Conservation (phyloP, 2,329 filamentous ascomycete genomes). For the Monosporascus cannonballus region DNA sequence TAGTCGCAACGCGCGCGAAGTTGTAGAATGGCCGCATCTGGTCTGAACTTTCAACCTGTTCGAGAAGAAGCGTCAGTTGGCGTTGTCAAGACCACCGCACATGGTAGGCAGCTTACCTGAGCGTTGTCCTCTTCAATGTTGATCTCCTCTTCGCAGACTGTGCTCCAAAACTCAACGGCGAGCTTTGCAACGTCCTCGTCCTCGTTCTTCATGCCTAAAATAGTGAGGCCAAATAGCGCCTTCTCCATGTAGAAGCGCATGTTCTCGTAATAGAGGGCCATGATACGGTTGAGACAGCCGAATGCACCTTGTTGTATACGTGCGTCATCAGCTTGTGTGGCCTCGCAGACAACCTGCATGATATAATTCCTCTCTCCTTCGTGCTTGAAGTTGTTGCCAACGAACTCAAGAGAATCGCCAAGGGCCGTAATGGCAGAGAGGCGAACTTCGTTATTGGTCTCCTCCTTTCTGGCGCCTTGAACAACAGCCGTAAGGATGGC, state of each 20-base stretch:
- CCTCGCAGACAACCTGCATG: constrained; percentile 99
- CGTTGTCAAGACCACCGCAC: constrained; percentile 1
- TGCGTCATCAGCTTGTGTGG: constrained; percentile 85
- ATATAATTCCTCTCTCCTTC: constrained; percentile 99
- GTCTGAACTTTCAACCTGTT: constrained; percentile 62
- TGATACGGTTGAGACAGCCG: constrained; percentile 96
- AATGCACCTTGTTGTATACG: constrained; percentile 95
- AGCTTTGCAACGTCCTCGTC: constrained; percentile 98
- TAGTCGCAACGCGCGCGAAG: constrained; percentile 87
- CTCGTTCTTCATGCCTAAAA: constrained; percentile 96
- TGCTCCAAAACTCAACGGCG: constrained; percentile 99
- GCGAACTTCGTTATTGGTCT: constrained; percentile 84
- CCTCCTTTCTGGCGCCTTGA: constrained; percentile 94
- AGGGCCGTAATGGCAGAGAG: constrained; percentile 89
- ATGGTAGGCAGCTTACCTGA: constrained; percentile 45
- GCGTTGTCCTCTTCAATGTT: constrained; percentile 96
- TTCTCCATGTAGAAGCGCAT: constrained; percentile 99
- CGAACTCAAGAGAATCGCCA: constrained; percentile 94
- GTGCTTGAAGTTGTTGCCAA: constrained; percentile 97
- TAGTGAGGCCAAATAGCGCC: constrained; percentile 93
- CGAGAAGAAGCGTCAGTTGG: constrained; percentile 1
- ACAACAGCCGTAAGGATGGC: constrained; percentile 97
- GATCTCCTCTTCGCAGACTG: constrained; percentile 98
- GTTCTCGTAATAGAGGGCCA: constrained; percentile 98
- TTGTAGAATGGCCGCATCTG: constrained; percentile 92